Base-by-base conservation (phyloP, 163 green algal species). In the Trebouxia gelatinosa region DNA sequence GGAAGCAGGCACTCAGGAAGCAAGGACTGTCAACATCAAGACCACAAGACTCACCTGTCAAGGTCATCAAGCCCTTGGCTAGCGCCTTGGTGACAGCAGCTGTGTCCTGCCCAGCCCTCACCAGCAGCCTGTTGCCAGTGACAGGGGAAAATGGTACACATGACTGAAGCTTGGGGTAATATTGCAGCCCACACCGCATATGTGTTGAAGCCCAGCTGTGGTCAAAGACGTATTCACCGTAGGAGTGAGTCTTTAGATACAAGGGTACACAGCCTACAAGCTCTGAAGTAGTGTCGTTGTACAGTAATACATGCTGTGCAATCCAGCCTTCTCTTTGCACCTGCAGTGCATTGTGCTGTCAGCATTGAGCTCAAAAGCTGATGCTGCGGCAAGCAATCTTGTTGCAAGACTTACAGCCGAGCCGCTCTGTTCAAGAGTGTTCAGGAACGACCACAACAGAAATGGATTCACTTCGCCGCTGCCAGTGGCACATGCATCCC, bases 191-290 rank as follows among this genome's bases (percentile, higher is more conserved):
- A 5, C 74, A 37, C 11, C 79, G 67, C 7, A 80, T 46, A 26
- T 80, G 79, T 11, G 79, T 75, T n/a, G 89, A 78, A 1, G 89
- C 91, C 92, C 92, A 97, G 32, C 70, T 82, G 54, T 84, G 76
- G 79, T 97, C 92, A 82, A 97, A 97, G 23, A 97, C 92, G 70
- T 96, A 97, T 80, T 97, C 92, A 26, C 89, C 89, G 28, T 89
- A 87, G 1, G 78, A 88, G 78, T 94, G 89, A 2, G 75, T 80
- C 74, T 90, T 90, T 0, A 91, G 57, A 54, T 90, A 92, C 43
- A 88, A 32, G 0, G 84, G 80, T 19, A 67, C 51, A 38, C 66
- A 81, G 11, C 72, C 85, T 57, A 89, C 39, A 26, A 91, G 76
- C 54, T 80, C 31, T 5, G 50, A 64, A 35, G 23, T 48, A 21